Evolutionary conservation across 2,329 filamentous ascomycete genomes (phyloP).

Genomic region (Mollisia scopiformis): DNA sequence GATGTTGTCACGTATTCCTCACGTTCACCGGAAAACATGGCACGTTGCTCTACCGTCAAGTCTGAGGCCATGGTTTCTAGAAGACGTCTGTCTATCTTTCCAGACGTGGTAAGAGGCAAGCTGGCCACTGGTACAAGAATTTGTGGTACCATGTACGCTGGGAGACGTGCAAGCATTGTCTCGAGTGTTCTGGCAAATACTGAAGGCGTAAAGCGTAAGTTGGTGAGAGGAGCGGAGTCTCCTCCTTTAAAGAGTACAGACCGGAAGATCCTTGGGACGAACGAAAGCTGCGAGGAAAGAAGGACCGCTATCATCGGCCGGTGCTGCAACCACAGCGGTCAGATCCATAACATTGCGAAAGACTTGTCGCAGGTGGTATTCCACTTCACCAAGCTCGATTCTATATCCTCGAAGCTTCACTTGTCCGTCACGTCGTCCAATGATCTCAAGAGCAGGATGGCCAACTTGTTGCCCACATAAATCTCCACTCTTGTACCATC

Average conservation of each 20-base stretch:
- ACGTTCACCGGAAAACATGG: neutral
- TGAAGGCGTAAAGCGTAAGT: neutral
- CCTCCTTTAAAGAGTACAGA: neutral
- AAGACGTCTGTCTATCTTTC: neutral
- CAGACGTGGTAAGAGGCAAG: neutral
- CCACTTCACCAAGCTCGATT: slow-evolving; percentile 49
- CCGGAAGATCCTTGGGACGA: neutral
- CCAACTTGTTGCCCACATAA: neutral
- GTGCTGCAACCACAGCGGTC: neutral
- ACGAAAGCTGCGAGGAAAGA: neutral
- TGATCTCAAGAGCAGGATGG: slow-evolving; percentile 48
- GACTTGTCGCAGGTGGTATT: slow-evolving; percentile 13
- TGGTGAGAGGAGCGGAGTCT: neutral
- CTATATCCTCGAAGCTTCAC: slow-evolving; percentile 66
- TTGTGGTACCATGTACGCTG: neutral
- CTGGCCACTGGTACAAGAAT: neutral
- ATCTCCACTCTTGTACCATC: neutral
- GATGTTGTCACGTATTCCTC: neutral
- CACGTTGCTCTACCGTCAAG: neutral
- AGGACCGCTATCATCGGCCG: neutral
- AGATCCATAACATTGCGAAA: neutral
- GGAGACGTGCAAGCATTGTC: neutral
- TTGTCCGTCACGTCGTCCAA: slow-evolving; percentile 61
- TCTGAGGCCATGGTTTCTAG: neutral
- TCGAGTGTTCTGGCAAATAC: neutral